Evolutionary conservation across 1,139 yeast species (phyloP), one percentile per base, ranked within the genome.

Genomic region (Entelexis sorbosivorans): DNA sequence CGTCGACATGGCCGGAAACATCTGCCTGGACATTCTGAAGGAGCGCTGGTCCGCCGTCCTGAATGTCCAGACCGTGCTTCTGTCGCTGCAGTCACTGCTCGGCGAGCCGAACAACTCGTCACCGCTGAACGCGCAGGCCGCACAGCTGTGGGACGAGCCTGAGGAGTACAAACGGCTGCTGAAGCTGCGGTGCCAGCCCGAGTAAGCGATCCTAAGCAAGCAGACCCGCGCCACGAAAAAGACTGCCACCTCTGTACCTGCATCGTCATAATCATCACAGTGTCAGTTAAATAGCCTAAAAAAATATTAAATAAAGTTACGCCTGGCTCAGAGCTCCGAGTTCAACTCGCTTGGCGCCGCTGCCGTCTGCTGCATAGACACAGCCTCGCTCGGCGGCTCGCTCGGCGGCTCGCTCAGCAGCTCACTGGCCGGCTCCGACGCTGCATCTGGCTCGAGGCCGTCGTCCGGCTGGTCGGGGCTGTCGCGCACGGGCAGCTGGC

Each of bases 11-110:
- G 70, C 75, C 55, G 87, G 87, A 44, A 77, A 78, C 63, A 77
- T 77, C 57, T 76, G 80, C 62, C 64, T 76, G 45, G 79, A 76
- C 61, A 76, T 76, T 54, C 66, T 69, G 55, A 69, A 69, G 60
- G 84, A 79, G 55, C 79, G 78, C 61, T 81, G 87, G 87, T 77
- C 83, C 17, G 85, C 86, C 4, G 81, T 80, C 16, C 73, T 78
- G 61, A 80, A 79, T 48, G 79, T 79, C 13, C 79, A 78, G 56
- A 77, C 81, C 24, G 76, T 79, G 48, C 64, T 79, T 54, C 67
- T 79, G 49, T 76, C 81, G 4, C 67, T 79, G 56, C 82, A 80
- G 61, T 74, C 81, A 4, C 64, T 79, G 57, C 69, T 79, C 49
- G 77, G 73, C 17, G 79, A 75, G 60, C 79, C 80, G 35, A 76